Conservation (phyloP, 768 basidiomycete species). For the Suillus lakei region DNA sequence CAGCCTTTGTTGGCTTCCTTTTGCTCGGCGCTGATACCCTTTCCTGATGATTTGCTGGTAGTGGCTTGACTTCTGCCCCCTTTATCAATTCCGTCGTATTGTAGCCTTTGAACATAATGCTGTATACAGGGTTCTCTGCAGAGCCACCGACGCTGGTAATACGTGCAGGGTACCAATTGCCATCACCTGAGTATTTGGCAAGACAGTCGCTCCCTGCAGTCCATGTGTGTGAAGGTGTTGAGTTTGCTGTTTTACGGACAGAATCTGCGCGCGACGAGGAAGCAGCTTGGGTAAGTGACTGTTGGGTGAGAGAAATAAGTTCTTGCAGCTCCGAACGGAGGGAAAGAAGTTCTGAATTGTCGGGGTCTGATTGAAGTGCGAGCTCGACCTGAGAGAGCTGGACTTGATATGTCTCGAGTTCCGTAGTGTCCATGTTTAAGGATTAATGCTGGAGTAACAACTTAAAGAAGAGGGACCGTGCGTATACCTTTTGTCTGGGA, state of each 20-base stretch:
- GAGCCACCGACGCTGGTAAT: slow-evolving; percentile 87
- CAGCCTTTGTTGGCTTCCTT: slow-evolving; percentile 77
- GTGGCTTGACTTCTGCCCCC: slow-evolving; percentile 67
- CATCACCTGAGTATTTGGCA: slow-evolving; percentile 85
- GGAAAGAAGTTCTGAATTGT: slow-evolving; percentile 71
- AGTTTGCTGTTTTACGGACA: slow-evolving; percentile 56
- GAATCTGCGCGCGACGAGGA: slow-evolving; percentile 62
- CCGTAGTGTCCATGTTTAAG: slow-evolving; percentile 55
- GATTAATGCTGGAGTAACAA: background rate
- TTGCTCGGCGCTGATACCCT: slow-evolving; percentile 56
- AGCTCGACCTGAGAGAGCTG: slow-evolving; percentile 89
- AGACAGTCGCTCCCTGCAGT: slow-evolving; percentile 85
- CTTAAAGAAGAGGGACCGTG: background rate
- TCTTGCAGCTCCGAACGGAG: slow-evolving; percentile 80
- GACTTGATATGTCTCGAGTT: slow-evolving; percentile 89
- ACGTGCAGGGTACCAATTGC: slow-evolving; percentile 86
- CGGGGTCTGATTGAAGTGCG: slow-evolving; percentile 75
- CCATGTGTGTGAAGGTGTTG: slow-evolving; percentile 62
- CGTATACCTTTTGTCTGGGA: background rate
- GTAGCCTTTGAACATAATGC: slow-evolving; percentile 90
- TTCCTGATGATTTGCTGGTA: slow-evolving; percentile 62
- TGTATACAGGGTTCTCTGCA: slow-evolving; percentile 81
- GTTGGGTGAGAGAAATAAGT: slow-evolving; percentile 81
- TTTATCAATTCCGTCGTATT: slow-evolving; percentile 89
- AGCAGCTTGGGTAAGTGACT: slow-evolving; percentile 68